phyloP scores from a whole-genome alignment of 306 rosid genomes.

The Begonia loranthoides region DNA sequence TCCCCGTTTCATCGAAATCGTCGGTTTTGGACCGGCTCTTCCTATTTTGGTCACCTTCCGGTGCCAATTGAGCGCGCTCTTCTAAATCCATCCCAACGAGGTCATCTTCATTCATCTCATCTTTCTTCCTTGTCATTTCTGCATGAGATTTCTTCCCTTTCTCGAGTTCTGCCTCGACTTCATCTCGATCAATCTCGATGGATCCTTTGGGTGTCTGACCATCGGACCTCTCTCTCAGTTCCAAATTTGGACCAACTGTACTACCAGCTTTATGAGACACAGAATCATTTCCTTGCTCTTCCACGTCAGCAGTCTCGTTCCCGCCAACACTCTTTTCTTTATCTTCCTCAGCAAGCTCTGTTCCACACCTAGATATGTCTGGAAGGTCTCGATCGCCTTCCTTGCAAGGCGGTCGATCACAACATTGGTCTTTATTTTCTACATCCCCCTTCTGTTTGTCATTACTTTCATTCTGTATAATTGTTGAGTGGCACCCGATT shows the following conservation, averaged over 20 bases:
- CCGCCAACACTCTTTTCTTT: conserved; percentile 34
- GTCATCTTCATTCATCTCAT: conserved; percentile 88
- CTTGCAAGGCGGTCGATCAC: conserved; percentile 1
- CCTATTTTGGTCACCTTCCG: conserved; percentile 46
- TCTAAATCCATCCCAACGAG: conserved; percentile 89
- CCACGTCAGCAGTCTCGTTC: conserved; percentile 36
- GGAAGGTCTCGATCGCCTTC: conserved; percentile 24
- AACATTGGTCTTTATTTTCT: conserved; percentile 38
- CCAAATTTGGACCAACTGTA: conserved; percentile 12
- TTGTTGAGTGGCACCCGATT: conserved; percentile 27
- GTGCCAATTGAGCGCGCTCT: conserved; percentile 77
- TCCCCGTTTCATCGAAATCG: conserved; percentile 6
- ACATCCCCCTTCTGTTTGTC: conserved; percentile 46
- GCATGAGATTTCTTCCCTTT: conserved; percentile 71
- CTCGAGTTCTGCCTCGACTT: conserved; percentile 91
- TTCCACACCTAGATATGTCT: conserved; percentile 25
- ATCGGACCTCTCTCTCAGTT: too few relatives aligned
- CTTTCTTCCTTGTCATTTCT: conserved; percentile 52
- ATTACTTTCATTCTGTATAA: conserved; percentile 34
- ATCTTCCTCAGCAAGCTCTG: conserved; percentile 34
- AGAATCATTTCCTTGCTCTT: conserved; percentile 45
- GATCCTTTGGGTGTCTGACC: conserved; percentile 57
- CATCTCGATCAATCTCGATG: conserved; percentile 72
- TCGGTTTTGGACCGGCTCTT: conserved; percentile 54
- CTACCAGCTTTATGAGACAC: conserved; percentile 20